phyloP scores from a whole-genome alignment of 2,329 filamentous ascomycete genomes.

The Diplocarpon rosae region DNA sequence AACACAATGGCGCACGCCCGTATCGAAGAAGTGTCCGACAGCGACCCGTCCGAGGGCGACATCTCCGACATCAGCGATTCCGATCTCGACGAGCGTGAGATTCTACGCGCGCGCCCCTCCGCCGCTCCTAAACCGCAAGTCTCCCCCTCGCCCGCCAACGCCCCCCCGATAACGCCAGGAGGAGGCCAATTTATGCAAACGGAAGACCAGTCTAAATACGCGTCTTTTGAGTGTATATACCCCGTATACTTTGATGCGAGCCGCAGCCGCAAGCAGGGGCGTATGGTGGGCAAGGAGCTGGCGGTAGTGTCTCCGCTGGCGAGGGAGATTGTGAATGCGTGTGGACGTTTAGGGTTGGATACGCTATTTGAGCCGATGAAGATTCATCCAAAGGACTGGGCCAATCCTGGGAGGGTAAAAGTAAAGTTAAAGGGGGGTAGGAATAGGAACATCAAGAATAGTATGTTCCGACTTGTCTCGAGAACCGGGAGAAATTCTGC shows the following conservation, averaged over 20 bases:
- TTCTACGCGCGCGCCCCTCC: slow-evolving; percentile 20
- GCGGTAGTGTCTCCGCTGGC: slow-evolving; percentile 82
- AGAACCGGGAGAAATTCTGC: too few species aligned
- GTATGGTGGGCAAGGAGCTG: slow-evolving; percentile 60
- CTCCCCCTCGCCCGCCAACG: slow-evolving; percentile 15
- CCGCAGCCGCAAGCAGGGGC: slow-evolving; percentile 65
- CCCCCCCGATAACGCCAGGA: slow-evolving; percentile 25
- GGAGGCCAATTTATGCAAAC: slow-evolving; percentile 29
- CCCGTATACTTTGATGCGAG: slow-evolving; percentile 86
- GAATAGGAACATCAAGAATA: slow-evolving; percentile 50
- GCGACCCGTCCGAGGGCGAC: slow-evolving; percentile 78
- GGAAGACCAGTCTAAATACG: slow-evolving; percentile 47
- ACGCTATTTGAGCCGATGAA: slow-evolving; percentile 85
- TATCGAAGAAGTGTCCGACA: slow-evolving; percentile 73
- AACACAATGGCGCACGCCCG: slow-evolving; percentile 67
- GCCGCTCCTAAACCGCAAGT: slow-evolving; percentile 3
- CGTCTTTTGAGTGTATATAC: slow-evolving; percentile 81
- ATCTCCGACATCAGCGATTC: slow-evolving; percentile 49
- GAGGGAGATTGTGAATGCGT: slow-evolving; percentile 80
- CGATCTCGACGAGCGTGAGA: slow-evolving; percentile 40
- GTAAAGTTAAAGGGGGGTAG: slow-evolving; percentile 58
- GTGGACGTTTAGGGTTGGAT: slow-evolving; percentile 56
- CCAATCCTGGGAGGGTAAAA: slow-evolving; percentile 83
- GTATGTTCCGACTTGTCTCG: slow-evolving; percentile 31
- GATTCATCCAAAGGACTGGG: slow-evolving; percentile 93